A percentile compares a stretch with the other conserved stretches of the same genome.
Conservation (phyloP, 179 eudicot genomes). For the Beta corolliflora region DNA sequence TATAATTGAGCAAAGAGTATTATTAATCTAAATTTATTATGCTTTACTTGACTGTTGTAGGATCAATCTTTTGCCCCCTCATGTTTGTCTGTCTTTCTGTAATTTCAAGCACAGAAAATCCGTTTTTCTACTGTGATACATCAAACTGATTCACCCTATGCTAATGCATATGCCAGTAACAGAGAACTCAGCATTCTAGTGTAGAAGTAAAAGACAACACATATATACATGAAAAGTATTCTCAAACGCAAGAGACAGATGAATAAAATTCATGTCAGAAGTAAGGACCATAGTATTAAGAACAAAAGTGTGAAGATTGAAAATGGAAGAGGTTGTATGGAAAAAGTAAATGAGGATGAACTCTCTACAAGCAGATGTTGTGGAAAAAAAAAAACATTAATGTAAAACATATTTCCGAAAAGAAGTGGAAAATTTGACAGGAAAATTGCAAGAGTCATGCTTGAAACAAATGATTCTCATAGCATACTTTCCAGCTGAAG, state of each 20-base stretch:
- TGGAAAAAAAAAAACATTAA: background rate
- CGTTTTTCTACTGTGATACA: background rate
- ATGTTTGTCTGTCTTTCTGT: background rate
- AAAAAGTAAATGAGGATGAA: background rate
- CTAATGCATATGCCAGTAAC: background rate
- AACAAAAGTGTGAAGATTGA: background rate
- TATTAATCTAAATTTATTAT: background rate
- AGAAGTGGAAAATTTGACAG: background rate
- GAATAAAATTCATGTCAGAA: background rate
- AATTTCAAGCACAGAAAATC: background rate
- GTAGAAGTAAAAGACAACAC: background rate
- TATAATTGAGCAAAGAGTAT: too few species aligned
- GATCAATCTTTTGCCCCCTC: background rate
- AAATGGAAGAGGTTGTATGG: background rate
- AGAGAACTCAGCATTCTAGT: background rate
- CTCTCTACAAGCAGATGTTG: constrained; percentile 8
- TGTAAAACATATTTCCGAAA: background rate
- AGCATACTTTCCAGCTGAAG: constrained; percentile 51
- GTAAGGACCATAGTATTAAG: background rate
- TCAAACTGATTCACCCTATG: background rate
- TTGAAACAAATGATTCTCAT: constrained; percentile 42
- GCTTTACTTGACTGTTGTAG: background rate
- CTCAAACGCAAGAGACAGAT: background rate
- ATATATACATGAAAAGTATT: background rate
- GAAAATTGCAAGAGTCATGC: constrained; percentile 17